phyloP scores from a whole-genome alignment of 495 filamentous ascomycete species.

The Penicillium crystallinum region DNA sequence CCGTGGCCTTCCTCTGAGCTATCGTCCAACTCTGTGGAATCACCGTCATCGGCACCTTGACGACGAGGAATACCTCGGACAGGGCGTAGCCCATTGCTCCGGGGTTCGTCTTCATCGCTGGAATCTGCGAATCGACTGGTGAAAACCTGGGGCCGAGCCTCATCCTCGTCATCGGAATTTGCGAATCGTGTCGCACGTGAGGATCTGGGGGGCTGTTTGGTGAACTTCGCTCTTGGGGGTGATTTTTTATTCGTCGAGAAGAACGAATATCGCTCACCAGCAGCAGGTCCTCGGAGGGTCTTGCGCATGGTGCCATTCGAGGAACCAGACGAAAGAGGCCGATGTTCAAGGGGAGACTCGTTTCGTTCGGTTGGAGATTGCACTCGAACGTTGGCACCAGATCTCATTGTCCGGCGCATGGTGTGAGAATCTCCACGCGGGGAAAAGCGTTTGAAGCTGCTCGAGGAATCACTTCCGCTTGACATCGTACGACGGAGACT shows the following conservation, averaged over 20 bases:
- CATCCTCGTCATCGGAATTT: slow-evolving; percentile 67
- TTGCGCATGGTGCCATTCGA: slow-evolving; percentile 39
- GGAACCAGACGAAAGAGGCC: slow-evolving; percentile 32
- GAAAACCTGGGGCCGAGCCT: slow-evolving; percentile 35
- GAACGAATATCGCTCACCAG: slow-evolving; percentile 38
- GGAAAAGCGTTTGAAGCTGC: slow-evolving; percentile 53
- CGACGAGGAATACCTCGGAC: slow-evolving; percentile 62
- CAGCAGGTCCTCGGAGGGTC: slow-evolving; percentile 42
- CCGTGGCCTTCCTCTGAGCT: slow-evolving; percentile 45
- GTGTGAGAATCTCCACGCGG: slow-evolving; percentile 33
- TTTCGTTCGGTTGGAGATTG: slow-evolving; percentile 26
- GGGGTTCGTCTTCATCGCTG: slow-evolving; percentile 62
- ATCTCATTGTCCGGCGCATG: slow-evolving; percentile 56
- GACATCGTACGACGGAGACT: slow-evolving; percentile 30
- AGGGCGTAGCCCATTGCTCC: slow-evolving; percentile 41
- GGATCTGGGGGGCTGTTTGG: slow-evolving; percentile 17
- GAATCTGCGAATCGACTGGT: slow-evolving; percentile 76
- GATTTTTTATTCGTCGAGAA: slow-evolving; percentile 44
- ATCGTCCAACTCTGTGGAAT: slow-evolving; percentile 67
- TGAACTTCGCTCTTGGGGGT: slow-evolving; percentile 28
- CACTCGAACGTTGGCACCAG: slow-evolving; percentile 10
- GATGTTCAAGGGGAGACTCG: slow-evolving; percentile 26
- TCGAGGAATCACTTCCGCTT: slow-evolving; percentile 57
- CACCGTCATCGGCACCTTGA: slow-evolving; percentile 47
- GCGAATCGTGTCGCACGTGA: slow-evolving; percentile 44